Conservation (phyloP, 108 stramenopile species). For the Nitzschia sp. region DNA sequence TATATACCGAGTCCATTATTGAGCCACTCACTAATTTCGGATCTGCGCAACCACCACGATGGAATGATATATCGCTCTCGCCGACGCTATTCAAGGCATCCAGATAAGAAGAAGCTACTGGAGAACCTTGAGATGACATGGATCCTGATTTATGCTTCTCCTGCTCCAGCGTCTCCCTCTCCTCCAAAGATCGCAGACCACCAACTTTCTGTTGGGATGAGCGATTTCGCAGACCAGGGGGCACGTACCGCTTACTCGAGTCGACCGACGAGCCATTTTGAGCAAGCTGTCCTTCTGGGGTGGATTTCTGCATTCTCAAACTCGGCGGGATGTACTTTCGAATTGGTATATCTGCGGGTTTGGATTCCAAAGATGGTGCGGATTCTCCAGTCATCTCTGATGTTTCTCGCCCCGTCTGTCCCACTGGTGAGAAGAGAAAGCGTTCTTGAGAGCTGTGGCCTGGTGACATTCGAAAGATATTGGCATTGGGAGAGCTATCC, state of each 20-base stretch:
- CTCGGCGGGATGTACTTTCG: neutral
- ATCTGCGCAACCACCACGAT: constrained; percentile 81
- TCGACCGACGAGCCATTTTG: neutral
- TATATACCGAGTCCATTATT: constrained; percentile 56
- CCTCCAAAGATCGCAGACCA: neutral
- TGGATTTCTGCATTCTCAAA: neutral
- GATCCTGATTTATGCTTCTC: neutral
- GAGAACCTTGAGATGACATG: neutral
- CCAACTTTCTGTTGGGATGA: neutral
- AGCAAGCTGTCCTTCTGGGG: neutral
- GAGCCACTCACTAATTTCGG: constrained; percentile 59
- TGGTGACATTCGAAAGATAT: neutral
- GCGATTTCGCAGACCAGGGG: neutral
- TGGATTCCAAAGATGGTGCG: too few species aligned
- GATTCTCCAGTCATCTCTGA: too few species aligned
- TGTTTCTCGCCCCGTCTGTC: neutral
- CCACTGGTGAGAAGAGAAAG: neutral
- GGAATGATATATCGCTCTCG: constrained; percentile 9
- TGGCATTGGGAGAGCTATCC: neutral
- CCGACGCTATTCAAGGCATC: neutral
- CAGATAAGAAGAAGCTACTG: neutral
- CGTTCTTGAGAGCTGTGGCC: neutral
- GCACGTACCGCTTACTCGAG: neutral
- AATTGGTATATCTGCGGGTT: too few species aligned
- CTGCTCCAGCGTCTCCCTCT: neutral